Percentiles rank a stretch among this genome's conserved stretches.
phyloP scores from a whole-genome alignment of 2,329 filamentous ascomycete genomes.

The Lasiodiplodia gonubiensis region DNA sequence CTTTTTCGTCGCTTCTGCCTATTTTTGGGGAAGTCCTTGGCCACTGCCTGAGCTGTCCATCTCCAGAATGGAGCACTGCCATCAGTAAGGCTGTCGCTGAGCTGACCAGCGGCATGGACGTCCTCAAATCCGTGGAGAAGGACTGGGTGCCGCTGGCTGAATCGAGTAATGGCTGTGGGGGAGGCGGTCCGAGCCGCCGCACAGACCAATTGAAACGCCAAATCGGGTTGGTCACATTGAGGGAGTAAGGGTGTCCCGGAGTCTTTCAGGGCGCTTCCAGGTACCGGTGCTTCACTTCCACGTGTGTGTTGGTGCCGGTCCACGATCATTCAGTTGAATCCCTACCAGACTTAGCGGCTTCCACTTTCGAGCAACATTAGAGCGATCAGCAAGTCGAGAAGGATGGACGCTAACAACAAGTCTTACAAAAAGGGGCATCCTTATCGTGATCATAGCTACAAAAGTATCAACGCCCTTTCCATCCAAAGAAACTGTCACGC shows the following conservation, averaged over 20 bases:
- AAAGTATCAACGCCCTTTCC: background rate
- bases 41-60: background rate
- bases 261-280: background rate
- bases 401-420: background rate
- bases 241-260: background rate
- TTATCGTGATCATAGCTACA: background rate
- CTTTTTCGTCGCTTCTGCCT: background rate
- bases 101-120: background rate
- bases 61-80: background rate
- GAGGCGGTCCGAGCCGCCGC: conserved; percentile 7
- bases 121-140: background rate
- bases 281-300: background rate
- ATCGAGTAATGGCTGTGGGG: conserved; percentile 3
- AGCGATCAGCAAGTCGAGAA: background rate
- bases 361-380: background rate
- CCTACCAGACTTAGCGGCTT: background rate
- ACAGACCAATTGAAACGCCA: conserved; percentile 9
- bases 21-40: background rate
- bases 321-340: background rate
- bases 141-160: background rate
- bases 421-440: background rate
- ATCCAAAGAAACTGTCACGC: background rate
- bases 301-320: background rate
- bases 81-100: background rate
- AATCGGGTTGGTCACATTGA: background rate